These are phyloP conservation scores for Chlorella ohadii DNA, from an alignment of 139 green algal species.

Conservation along the genomic window DNA sequence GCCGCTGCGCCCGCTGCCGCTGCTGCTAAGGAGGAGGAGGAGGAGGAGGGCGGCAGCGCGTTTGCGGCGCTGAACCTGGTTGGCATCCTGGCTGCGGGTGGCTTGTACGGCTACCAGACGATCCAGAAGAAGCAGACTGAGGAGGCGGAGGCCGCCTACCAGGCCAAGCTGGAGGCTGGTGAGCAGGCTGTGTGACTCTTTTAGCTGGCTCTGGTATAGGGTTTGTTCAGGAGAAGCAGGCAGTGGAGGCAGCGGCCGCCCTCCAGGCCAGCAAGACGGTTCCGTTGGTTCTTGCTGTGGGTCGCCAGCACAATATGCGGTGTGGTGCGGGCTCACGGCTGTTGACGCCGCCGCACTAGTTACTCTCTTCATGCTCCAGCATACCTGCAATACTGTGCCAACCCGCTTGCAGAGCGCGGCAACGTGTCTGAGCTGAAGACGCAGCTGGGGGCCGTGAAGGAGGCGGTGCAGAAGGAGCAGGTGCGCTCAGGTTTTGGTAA, in stretches of 20 bases:
- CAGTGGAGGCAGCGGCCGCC: too few species aligned
- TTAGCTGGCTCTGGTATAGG: too few species aligned
- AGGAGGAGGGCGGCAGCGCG: slow-evolving; percentile 11
- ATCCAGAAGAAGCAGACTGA: slow-evolving; percentile 40
- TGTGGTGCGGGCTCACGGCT: too few species aligned
- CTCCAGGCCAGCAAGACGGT: too few species aligned
- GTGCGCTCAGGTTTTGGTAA: background rate
- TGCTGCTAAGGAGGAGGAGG: slow-evolving; percentile 2
- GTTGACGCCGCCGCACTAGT: too few species aligned
- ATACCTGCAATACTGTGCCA: too few species aligned
- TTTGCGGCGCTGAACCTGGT: slow-evolving; percentile 42
- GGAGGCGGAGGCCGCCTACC: slow-evolving; percentile 21
- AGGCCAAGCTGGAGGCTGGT: slow-evolving; percentile 16
- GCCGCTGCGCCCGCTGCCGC: background rate
- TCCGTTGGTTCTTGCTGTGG: too few species aligned
- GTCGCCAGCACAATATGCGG: too few species aligned
- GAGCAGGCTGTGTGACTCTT: background rate
- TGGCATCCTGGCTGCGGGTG: slow-evolving; percentile 44
- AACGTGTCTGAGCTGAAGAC: slow-evolving; percentile 9
- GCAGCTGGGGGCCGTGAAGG: slow-evolving; percentile 34
- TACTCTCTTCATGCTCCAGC: too few species aligned
- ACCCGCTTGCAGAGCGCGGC: slow-evolving; percentile 23
- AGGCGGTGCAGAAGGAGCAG: background rate
- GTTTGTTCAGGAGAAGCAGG: too few species aligned
- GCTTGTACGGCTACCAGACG: slow-evolving; percentile 37